Base-by-base conservation (phyloP, 371 early-diverging fungal genomes). In the Saksenaea oblongispora region DNA sequence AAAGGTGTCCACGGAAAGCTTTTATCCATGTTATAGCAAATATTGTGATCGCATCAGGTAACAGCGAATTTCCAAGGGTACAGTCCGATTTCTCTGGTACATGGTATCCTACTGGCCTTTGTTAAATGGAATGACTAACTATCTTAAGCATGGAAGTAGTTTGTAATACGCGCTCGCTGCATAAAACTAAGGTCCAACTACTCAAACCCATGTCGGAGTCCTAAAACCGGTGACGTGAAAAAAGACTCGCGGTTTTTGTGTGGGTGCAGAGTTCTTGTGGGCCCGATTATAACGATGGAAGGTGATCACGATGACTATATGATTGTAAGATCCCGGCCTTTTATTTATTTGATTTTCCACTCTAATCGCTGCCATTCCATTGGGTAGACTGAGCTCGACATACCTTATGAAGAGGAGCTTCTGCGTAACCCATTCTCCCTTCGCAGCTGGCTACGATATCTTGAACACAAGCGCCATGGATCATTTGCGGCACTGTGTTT, bases 351-450 rank as follows among this genome's bases (percentile, higher is more conserved):
- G 7, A 14, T 9, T 1, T 28, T 44, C 31, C 24, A 34, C 10
- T 34, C 34, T 31, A 3, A 54, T 39, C 39, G 15, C 17, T 36
- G 39, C 15, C 26, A 24, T 18, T 24, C 27, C 26, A n/a, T 58
- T 37, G 39, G 3, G 4, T 79, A 87, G 88, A 71, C 75, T 53
- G 88, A 89, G 63, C 83, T 84, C 63, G 92, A 92, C 72, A 67
- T 89, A 55, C 86, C 90, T 10, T 96, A 92, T 68, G 99, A 99
- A 73, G 94, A 95, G 68, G 97, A 97, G 62, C 84, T 97, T 41
- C 73, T 91, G 56, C 86, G 95, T 17, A 89, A 93, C 70, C 97
- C 95, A 5, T 92, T 85, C 67, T 83, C 85, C 22, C 72, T 97
- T 42, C 88, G 89, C 54, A 74, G 83, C 44, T 99, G 99, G 99